Base-by-base conservation (phyloP, 306 rosid genomes). In the Adenanthera pavonina region DNA sequence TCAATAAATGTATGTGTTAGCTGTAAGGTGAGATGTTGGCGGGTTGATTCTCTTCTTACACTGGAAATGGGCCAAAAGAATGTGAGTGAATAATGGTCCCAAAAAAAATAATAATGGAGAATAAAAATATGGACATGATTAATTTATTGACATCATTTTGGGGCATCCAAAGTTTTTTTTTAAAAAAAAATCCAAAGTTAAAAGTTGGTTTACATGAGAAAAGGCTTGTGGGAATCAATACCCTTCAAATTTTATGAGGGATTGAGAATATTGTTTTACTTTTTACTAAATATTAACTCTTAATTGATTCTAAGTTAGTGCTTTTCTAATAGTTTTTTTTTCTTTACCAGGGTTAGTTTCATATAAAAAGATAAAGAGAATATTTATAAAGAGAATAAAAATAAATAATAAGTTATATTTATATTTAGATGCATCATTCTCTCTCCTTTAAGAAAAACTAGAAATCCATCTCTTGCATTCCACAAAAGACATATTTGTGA, bases 61-160 rank as follows among this genome's bases (percentile, higher is more conserved):
- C 14, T 49, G 54, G 54, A 12, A 49, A 49, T 11, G 54, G 17
- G 72, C 88, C 67, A 85, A 85, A 78, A 73, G 1, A 52, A 60
- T 51, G 30, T 34, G 81, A 78, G 49, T 68, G 70, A 77, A 68
- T 78, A 25, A 25, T 25, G 30, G 30, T 25, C 30, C 30, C 30
- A 25, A 25, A 25, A 25, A 25, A 25, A 25, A 25, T 25, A 25
- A 25, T 25, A 25, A 25, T 25, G 30, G 30, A 25, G 30, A 25
- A 25, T 25, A 25, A 51, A 25, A 67, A 9, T 14, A 6, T 68
- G 60, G 46, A 13, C 30, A 68, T 73, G 75, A 57, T 61, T 80
- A 52, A 35, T 81, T 72, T 57, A 5, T 25, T 25, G 30, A 25
- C 61, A 64, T 67, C 46, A 77, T 65, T 53, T 76, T 64, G 61